Conservation (phyloP, 352 stramenopile species). For the Phytophthora agathidicida region DNA sequence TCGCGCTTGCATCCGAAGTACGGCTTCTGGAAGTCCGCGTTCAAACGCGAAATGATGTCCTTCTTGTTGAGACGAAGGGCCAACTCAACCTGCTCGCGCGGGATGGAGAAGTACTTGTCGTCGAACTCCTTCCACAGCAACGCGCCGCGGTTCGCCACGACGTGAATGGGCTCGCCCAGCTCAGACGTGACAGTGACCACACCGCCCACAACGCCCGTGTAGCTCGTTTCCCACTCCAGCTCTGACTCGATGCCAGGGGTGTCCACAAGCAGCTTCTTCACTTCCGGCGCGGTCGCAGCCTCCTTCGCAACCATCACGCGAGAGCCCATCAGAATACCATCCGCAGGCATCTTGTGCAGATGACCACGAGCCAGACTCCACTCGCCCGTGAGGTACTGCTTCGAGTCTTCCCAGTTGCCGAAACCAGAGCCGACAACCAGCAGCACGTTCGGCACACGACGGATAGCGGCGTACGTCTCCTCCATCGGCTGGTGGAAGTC, state of each 20-base stretch:
- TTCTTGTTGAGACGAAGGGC: constrained; percentile 78
- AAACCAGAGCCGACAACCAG: constrained; percentile 89
- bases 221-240: constrained; percentile 80
- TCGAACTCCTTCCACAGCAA: constrained; percentile 87
- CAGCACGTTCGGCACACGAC: constrained; percentile 79
- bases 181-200: constrained; percentile 87
- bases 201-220: constrained; percentile 67
- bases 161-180: constrained; percentile 87
- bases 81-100: constrained; percentile 70
- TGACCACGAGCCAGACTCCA: constrained; percentile 71
- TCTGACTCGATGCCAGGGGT: constrained; percentile 78
- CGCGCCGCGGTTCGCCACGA: constrained; percentile 79
- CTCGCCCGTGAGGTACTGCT: constrained; percentile 83
- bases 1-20: constrained; percentile 82
- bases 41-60: constrained; percentile 78
- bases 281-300: constrained; percentile 78
- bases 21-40: constrained; percentile 90
- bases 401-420: constrained; percentile 82
- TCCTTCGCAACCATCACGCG: constrained; percentile 90
- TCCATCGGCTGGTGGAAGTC: constrained; percentile 87
- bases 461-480: constrained; percentile 78
- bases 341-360: constrained; percentile 73
- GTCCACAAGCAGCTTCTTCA: constrained; percentile 87
- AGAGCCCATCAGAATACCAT: constrained; percentile 84
- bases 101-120: constrained; percentile 84